Evolutionary conservation across 2,329 filamentous ascomycete species (phyloP).

Genomic region (Microsporum audouinii): DNA sequence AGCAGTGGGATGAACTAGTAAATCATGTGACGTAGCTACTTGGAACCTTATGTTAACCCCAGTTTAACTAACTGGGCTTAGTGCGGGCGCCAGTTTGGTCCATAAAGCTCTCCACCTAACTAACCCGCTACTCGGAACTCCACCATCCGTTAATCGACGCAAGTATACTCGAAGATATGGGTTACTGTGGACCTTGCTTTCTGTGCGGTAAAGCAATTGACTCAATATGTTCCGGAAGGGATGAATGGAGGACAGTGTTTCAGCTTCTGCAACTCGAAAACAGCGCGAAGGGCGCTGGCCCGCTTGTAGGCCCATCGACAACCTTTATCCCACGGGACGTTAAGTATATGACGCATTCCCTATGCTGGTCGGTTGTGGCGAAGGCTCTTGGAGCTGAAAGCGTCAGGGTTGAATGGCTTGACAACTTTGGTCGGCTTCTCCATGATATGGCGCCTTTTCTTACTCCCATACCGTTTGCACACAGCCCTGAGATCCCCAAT

Average conservation of each 20-base stretch:
- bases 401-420: constrained; percentile 1
- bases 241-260: constrained; percentile 2
- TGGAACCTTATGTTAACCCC: too few species aligned
- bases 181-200: constrained; percentile 1
- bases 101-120: background rate
- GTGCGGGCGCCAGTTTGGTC: background rate
- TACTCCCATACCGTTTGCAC: background rate
- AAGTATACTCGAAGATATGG: constrained; percentile 8
- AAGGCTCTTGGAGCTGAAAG: background rate
- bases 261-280: constrained; percentile 1
- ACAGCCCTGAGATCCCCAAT: background rate
- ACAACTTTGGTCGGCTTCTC: background rate
- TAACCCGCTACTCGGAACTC: background rate
- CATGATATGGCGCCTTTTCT: constrained; percentile 1
- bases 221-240: background rate
- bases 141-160: background rate
- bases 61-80: background rate
- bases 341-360: background rate
- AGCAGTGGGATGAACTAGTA: background rate
- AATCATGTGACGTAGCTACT: background rate
- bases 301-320: background rate
- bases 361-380: constrained; percentile 7
- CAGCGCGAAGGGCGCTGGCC: background rate
- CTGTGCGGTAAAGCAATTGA: constrained; percentile 2
- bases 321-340: background rate